Base-by-base conservation (phyloP, 148 eudicot genomes). In the Vaccinium vitisidaea region DNA sequence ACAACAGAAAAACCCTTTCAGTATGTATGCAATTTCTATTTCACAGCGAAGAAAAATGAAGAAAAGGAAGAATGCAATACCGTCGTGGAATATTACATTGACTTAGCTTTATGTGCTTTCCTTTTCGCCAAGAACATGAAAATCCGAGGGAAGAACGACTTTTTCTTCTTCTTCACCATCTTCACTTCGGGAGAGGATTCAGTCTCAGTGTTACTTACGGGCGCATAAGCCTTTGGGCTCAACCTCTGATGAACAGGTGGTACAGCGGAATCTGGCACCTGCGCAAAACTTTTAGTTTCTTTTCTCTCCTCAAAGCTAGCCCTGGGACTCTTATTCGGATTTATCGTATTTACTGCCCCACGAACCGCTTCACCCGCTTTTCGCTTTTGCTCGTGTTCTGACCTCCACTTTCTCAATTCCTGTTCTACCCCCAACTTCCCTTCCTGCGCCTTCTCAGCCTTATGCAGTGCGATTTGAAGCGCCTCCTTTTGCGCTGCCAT, bases 351-450 rank as follows among this genome's bases (percentile, higher is more conserved):
- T 23, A 69, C 83, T 0, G 71, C 80, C 71, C 88, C 87, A 12
- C 82, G 88, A 65, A 65, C 89, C n/a, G 86, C 63, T 79, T 90
- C 93, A 58, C 90, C 91, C 8, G 89, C 90, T 91, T 93, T 96
- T 83, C 99, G 88, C 39, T 91, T 85, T 88, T 93, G 92, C 84
- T 91, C 99, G 58, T 88, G 82, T 76, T 95, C 99, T 14, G 98
- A 92, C 86, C 99, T 92, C 98, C 99, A 93, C 80, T 88, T 95
- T 80, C 99, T 91, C 77, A 97, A 73, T 80, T 95, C 98, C 77
- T 95, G 96, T 84, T 97, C 99, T 8, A 92, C 93, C 43, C 92
- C 94, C 86, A 97, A 78, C 77, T 95, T 97, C 23, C 96, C 98
- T 90, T 93, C 95, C 84, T 92, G 88, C 7, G 99, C 98, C 88